phyloP scores from a whole-genome alignment of 805 yeast species.

The Saturnispora serradocipensis region DNA sequence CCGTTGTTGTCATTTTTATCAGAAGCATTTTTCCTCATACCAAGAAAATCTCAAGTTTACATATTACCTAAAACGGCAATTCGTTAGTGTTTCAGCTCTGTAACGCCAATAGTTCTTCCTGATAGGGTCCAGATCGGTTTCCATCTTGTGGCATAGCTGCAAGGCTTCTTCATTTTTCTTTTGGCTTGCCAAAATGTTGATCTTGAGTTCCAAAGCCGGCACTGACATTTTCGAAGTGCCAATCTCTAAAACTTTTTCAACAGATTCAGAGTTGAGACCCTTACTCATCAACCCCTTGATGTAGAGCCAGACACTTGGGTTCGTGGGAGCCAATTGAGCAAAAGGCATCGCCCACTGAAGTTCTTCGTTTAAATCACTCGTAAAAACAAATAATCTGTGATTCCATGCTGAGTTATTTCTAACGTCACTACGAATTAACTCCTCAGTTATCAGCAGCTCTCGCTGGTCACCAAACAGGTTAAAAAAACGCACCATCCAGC shows the following conservation, averaged over 20 bases:
- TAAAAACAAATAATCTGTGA: constrained; percentile 58
- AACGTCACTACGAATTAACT: constrained; percentile 50
- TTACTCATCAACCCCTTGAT: constrained; percentile 23
- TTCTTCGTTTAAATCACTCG: constrained; percentile 13
- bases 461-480: constrained; percentile 32
- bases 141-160: constrained; percentile 43
- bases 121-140: constrained; percentile 26
- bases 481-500: constrained; percentile 66
- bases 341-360: neutral
- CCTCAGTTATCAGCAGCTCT: constrained; percentile 46
- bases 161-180: constrained; percentile 28
- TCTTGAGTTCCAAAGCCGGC: constrained; percentile 56
- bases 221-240: constrained; percentile 33
- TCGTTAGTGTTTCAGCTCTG: neutral
- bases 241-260: neutral
- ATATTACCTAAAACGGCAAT: constrained; percentile 7
- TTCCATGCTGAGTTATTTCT: constrained; percentile 93
- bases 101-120: constrained; percentile 27
- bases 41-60: constrained; percentile 1
- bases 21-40: neutral
- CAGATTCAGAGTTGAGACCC: neutral
- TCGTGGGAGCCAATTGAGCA: constrained; percentile 52
- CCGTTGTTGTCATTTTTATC: neutral
- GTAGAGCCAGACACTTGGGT: constrained; percentile 83
- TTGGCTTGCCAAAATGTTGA: constrained; percentile 35